Conservation (phyloP, 1,139 yeast species). For the Candida pseudoviswanathii region DNA sequence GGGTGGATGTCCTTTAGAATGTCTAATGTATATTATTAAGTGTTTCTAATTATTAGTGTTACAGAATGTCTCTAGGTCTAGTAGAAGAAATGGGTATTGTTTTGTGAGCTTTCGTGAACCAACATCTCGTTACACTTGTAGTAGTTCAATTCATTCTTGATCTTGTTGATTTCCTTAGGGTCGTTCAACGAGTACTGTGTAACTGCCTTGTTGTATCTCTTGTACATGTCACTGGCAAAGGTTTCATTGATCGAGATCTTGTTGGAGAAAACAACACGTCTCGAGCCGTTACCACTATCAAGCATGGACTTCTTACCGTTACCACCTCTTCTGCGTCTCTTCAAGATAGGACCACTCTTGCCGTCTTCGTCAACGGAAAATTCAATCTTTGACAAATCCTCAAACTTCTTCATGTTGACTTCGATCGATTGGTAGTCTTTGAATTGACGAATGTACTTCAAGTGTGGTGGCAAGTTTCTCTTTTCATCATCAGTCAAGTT, state of each 20-base stretch:
- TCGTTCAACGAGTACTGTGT: conserved; percentile 54
- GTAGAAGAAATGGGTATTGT: conserved; percentile 55
- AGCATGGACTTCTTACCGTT: not conserved
- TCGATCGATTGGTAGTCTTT: conserved; percentile 38
- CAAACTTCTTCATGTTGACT: conserved; percentile 35
- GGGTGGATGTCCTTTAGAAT: not conserved
- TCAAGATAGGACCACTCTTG: conserved; percentile 9
- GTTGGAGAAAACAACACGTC: conserved; percentile 45
- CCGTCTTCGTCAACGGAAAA: conserved; percentile 3
- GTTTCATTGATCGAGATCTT: conserved; percentile 49
- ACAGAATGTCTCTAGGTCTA: conserved; percentile 14
- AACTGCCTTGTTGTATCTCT: conserved; percentile 53
- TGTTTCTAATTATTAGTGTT: not conserved
- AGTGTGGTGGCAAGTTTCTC: conserved; percentile 37
- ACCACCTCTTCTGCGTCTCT: conserved; percentile 3
- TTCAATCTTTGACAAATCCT: conserved; percentile 20
- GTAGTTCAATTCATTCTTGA: conserved; percentile 52
- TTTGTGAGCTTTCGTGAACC: conserved; percentile 54
- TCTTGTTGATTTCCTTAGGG: conserved; percentile 44
- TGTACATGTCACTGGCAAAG: conserved; percentile 49
- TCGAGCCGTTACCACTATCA: conserved; percentile 11
- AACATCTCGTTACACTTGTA: conserved; percentile 58
- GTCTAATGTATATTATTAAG: not conserved
- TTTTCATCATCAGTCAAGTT: conserved; percentile 31
- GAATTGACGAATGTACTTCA: conserved; percentile 43